phyloP scores from a whole-genome alignment of 176 grass and related monocot species.

The Urochloa ruziziensis region DNA sequence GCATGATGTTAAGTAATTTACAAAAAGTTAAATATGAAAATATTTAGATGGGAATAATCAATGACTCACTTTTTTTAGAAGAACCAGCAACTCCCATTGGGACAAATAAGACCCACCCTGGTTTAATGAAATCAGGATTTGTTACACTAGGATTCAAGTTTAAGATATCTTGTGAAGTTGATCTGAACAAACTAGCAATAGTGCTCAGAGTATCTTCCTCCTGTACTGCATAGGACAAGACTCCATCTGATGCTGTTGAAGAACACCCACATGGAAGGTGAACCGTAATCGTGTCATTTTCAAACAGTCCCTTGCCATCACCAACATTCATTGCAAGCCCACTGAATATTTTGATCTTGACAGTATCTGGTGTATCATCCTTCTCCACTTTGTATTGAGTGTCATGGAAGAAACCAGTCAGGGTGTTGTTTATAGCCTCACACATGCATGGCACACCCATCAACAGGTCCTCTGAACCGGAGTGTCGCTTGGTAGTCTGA shows the following conservation, averaged over 20 bases:
- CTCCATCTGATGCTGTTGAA: constrained; percentile 15
- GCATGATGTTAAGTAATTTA: not conserved
- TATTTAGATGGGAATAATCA: not conserved
- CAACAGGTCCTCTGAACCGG: constrained; percentile 34
- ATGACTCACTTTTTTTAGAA: constrained; percentile 45
- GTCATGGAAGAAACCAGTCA: constrained; percentile 46
- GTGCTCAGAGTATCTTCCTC: constrained; percentile 39
- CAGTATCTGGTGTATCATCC: not conserved
- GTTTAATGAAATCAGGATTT: constrained; percentile 35
- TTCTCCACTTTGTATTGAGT: not conserved
- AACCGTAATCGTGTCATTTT: not conserved
- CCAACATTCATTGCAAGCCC: constrained; percentile 40
- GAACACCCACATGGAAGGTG: constrained; percentile 53
- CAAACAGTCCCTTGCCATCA: fast-evolving
- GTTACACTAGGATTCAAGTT: constrained; percentile 34
- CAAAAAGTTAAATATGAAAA: not conserved
- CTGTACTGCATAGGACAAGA: constrained; percentile 51
- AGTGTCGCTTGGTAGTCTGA: constrained; percentile 19
- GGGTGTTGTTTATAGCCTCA: not conserved
- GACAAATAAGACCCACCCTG: constrained; percentile 46
- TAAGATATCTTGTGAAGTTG: constrained; percentile 34
- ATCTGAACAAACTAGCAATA: constrained; percentile 40
- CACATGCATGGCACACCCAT: constrained; percentile 51
- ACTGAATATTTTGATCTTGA: constrained; percentile 38
- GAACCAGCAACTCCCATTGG: constrained; percentile 42